Evolutionary conservation across 495 filamentous ascomycete species (phyloP), one percentile per base, ranked within the genome.

Genomic region (Penicillium robsamsonii): DNA sequence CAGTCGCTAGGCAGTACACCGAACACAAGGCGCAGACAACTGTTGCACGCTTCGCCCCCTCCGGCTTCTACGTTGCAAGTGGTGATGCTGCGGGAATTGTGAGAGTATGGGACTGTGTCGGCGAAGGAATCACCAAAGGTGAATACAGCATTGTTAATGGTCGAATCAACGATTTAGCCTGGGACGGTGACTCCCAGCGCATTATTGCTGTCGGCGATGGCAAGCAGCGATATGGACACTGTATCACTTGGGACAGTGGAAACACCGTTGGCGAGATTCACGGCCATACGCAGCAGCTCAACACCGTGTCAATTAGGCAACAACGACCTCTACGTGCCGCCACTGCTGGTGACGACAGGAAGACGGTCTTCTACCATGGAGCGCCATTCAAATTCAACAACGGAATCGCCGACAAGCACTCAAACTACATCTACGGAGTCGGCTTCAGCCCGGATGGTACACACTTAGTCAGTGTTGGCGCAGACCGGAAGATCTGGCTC

Each of bases 191-290:
- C 70, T 92, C 88, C 47, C 92, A 96, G 75, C 87, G 94, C 24
- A 89, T 98, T 49, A 96, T 97, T 58, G 95, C 93, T 10, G 95
- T 97, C 18, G 94, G 94, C 22, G 87, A 97, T 55, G 94, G 94
- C 15, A 92, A 93, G 68, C 91, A 97, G 71, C 83, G 90, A 50
- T 96, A 88, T 71, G 95, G 94, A 15, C 92, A 93, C 67, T 96
- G 89, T 75, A 91, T 97, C 65, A 96, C 91, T 7, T 93, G 90
- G 65, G 95, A 97, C 66, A 92, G 88, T 66, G 94, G 95, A 59
- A 97, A 97, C 75, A 90, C 85, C 30, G 94, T 98, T 11, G 94
- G 94, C 44, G 92, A 96, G 73, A 89, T 98, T 27, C 85, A 82
- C 42, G 94, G 94, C 10, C 94, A 98, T 72, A 91, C 88, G 53